Evolutionary conservation across 352 stramenopile genomes (phyloP).

Genomic region (Elongisporangium senticosum): DNA sequence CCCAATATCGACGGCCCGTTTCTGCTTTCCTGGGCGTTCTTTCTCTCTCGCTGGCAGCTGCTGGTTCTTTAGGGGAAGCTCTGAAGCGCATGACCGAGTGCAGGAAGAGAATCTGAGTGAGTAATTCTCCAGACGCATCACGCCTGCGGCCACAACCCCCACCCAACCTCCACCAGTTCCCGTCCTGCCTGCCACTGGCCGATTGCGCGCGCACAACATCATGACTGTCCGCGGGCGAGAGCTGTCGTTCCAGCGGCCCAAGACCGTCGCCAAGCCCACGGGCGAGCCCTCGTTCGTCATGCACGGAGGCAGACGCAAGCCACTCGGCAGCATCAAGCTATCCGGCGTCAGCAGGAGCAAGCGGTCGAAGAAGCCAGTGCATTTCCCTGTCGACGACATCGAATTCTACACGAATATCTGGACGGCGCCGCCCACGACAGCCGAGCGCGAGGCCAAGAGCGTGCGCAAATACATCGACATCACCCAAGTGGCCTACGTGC

Average conservation of each 20-base stretch:
- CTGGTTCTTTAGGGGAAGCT: not conserved
- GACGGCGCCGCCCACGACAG: constrained; percentile 20
- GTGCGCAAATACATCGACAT: constrained; percentile 60
- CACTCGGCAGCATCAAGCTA: constrained; percentile 50
- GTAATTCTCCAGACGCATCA: not conserved
- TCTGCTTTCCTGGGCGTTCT: constrained; percentile 2
- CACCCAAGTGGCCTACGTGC: constrained; percentile 66
- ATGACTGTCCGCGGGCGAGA: not conserved
- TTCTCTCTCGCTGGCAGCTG: constrained; percentile 4
- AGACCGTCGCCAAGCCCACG: not conserved
- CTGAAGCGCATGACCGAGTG: not conserved
- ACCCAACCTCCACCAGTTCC: not conserved
- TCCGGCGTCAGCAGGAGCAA: constrained; percentile 30
- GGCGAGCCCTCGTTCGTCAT: constrained; percentile 2
- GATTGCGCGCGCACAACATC: not conserved
- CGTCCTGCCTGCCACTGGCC: not conserved
- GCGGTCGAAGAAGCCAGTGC: constrained; percentile 35
- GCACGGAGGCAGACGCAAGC: constrained; percentile 30
- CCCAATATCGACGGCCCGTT: not conserved
- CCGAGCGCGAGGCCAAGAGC: constrained; percentile 14
- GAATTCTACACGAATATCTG: constrained; percentile 86
- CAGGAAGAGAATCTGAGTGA: not conserved
- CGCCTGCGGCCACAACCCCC: not conserved
- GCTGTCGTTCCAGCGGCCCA: not conserved
- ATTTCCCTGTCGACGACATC: constrained; percentile 42